Conservation (phyloP, 139 green algal species). For the Micromonas pusilla region DNA sequence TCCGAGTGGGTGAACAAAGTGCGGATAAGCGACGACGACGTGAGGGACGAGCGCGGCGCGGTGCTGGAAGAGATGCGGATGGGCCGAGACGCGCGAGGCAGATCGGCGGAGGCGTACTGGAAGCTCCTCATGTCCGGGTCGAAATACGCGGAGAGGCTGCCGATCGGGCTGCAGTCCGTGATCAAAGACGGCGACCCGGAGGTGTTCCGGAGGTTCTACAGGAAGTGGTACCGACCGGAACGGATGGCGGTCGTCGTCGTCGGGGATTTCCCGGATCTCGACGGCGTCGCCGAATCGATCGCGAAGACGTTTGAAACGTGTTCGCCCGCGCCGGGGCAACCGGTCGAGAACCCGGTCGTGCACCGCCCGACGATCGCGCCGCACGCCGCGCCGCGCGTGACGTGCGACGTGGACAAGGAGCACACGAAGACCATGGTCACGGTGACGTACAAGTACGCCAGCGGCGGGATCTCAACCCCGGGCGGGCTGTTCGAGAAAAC, state of each 20-base stretch:
- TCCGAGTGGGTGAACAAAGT: constrained; percentile 71
- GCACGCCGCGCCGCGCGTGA: constrained; percentile 36
- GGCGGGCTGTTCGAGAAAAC: constrained; percentile 47
- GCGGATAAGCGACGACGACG: constrained; percentile 48
- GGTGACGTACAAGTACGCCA: constrained; percentile 42
- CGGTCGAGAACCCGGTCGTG: neutral
- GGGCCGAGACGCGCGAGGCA: constrained; percentile 48
- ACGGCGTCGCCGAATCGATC: constrained; percentile 39
- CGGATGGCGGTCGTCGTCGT: constrained; percentile 66
- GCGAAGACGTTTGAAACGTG: neutral
- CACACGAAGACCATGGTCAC: constrained; percentile 42
- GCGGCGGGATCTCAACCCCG: constrained; percentile 18
- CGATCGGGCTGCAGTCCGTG: constrained; percentile 71
- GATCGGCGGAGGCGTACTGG: constrained; percentile 72
- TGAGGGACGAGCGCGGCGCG: constrained; percentile 75
- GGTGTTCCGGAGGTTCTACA: constrained; percentile 60
- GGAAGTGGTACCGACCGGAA: constrained; percentile 66
- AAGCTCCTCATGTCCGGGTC: constrained; percentile 62
- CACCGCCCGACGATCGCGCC: constrained; percentile 2
- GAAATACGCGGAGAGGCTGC: constrained; percentile 70
- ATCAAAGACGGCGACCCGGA: constrained; percentile 49
- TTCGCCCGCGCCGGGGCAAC: neutral
- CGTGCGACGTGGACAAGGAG: constrained; percentile 56
- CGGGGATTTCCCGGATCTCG: constrained; percentile 61
- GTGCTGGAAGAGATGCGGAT: constrained; percentile 83